A percentile compares a stretch with the other conserved stretches of the same genome.
Evolutionary conservation across 2,329 filamentous ascomycete genomes (phyloP).

Genomic region (Ophiostoma ulmi): DNA sequence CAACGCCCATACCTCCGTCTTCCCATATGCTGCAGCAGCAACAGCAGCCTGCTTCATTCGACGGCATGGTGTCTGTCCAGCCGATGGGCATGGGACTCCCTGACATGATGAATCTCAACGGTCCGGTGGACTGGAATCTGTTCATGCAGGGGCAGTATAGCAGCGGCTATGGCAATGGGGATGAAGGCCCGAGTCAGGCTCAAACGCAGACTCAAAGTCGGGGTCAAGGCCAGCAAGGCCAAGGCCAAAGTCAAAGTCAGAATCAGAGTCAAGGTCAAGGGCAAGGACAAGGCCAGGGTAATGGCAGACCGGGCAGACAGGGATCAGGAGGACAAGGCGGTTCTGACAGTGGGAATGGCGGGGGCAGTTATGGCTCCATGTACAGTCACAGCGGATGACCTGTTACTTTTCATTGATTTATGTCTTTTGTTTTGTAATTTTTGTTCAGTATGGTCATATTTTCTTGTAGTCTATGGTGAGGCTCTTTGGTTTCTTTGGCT

Average conservation of each 20-base stretch:
- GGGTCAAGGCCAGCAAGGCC: background rate
- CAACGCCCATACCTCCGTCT: background rate
- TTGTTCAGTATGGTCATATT: background rate
- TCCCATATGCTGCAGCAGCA: conserved; percentile 32
- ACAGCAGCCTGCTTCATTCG: conserved; percentile 19
- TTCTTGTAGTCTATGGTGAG: background rate
- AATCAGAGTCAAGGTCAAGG: background rate
- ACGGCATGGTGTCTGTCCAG: conserved; percentile 17
- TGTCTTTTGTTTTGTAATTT: background rate
- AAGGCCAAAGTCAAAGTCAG: background rate
- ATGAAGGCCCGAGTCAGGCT: background rate
- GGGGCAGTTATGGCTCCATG: conserved; percentile 20
- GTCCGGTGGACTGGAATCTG: conserved; percentile 47
- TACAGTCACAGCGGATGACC: conserved; percentile 19
- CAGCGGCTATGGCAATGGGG: conserved; percentile 11
- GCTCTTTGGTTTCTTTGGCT: background rate
- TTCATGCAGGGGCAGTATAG: conserved; percentile 40
- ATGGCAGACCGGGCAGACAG: conserved; percentile 14
- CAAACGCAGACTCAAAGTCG: background rate
- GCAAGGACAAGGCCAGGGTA: no score
- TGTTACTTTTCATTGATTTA: background rate
- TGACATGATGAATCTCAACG: conserved; percentile 30
- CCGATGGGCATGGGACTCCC: conserved; percentile 31
- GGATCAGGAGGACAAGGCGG: background rate
- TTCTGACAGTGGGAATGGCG: background rate